These are phyloP conservation scores for Goniomonas avonlea DNA, from an alignment of 78 protist genomes.

Conservation along the genomic window DNA sequence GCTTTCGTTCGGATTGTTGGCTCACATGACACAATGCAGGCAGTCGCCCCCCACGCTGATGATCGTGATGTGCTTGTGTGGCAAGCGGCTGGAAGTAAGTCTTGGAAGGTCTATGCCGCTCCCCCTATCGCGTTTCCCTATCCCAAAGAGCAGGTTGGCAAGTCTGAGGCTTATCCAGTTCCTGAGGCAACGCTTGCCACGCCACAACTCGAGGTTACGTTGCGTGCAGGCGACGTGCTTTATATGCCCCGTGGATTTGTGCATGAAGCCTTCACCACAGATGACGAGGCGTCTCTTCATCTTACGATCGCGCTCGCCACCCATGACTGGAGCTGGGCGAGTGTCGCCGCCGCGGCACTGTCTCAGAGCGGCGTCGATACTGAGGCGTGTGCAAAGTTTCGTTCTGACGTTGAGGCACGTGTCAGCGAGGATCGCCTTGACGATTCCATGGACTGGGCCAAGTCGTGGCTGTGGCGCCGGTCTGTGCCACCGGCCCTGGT, in stretches of 20 bases:
- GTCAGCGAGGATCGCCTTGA: too few relatives aligned
- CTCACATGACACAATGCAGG: background rate
- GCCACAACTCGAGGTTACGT: too few relatives aligned
- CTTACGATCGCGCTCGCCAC: background rate
- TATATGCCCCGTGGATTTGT: slow-evolving; percentile 4
- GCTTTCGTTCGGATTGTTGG: too few relatives aligned
- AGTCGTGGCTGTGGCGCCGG: too few relatives aligned
- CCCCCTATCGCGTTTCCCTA: background rate
- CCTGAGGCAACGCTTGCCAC: too few relatives aligned
- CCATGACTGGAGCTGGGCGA: background rate
- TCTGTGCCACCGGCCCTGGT: too few relatives aligned
- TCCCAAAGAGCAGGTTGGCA: slow-evolving; percentile 2
- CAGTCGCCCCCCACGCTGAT: slow-evolving; percentile 5
- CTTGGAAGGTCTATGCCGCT: background rate
- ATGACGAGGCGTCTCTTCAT: background rate
- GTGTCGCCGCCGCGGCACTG: too few relatives aligned
- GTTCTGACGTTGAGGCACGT: too few relatives aligned
- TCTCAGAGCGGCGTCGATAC: too few relatives aligned
- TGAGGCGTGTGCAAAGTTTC: too few relatives aligned
- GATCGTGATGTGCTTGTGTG: slow-evolving; percentile 1
- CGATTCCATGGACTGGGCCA: too few relatives aligned
- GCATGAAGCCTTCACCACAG: background rate
- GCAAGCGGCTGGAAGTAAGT: background rate
- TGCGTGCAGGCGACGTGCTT: slow-evolving; percentile 5
- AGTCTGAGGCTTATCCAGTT: too few relatives aligned